Evolutionary conservation across 768 basidiomycete genomes (phyloP), one percentile per base, ranked within the genome.

Genomic region (Lentinula sp.): DNA sequence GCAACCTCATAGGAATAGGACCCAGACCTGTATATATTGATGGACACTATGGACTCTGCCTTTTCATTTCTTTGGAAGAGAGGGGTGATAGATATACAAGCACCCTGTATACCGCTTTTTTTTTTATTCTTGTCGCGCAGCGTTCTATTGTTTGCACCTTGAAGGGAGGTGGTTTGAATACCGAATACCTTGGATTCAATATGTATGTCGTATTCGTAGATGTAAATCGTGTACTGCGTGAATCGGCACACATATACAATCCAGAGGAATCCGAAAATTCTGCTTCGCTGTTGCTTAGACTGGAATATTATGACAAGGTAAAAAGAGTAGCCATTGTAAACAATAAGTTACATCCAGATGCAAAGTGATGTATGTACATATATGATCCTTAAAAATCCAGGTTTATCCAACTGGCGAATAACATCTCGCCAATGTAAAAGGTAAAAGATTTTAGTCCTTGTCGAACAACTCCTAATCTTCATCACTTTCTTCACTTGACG

Each of bases 401-500:
- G n/a, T 43, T 39, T 16, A n/a, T 40, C 37, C 35, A 18, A 39
- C 16, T 39, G 10, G 32, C 52, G 6, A 37, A 37, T 11, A 18
- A 31, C 21, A 16, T 6, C 49, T 28, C 28, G 28, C 28, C 28
- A 28, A 28, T 28, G 28, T 28, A 28, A 28, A 28, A 28, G 28
- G 28, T 28, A 28, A 28, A 28, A 28, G 28, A 28, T 28, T 28
- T 28, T 28, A 23, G 16, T 28, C 46, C 18, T 34, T 52, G 28
- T 28, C 10, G 10, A 11, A 35, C 49, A 56, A 48, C 31, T 35
- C 32, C 68, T 67, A 82, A 63, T 82, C 78, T 55, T 81, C 81
- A 61, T 84, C 83, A 65, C 78, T 82, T 2, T 84, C 82, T 31
- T 83, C 78, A 63, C 82, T 84, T 8, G 80, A 79, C 16, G 78